These are phyloP conservation scores for Mucor irregularis DNA, from an alignment of 371 early-diverging fungal species.

Conservation along the genomic window DNA sequence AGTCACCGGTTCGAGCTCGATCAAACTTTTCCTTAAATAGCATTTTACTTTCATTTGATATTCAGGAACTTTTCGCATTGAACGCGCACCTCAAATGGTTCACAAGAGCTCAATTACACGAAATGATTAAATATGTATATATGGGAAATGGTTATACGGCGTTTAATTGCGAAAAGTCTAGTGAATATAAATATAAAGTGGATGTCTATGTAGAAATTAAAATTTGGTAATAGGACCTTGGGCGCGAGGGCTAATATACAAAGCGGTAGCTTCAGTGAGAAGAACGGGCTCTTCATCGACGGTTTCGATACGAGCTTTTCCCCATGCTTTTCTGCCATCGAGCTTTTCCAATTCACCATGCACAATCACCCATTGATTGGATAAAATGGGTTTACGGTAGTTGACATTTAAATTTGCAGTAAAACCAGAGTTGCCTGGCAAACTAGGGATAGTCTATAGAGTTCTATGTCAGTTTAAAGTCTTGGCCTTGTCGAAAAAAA, in stretches of 20 bases:
- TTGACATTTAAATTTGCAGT: slow-evolving; percentile 77
- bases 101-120: too few species aligned
- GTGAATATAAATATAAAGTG: too few species aligned
- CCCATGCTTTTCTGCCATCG: slow-evolving; percentile 75
- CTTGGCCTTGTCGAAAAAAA: neutral
- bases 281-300: slow-evolving; percentile 43
- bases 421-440: slow-evolving; percentile 70
- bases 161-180: too few species aligned
- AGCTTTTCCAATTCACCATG: slow-evolving; percentile 58
- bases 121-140: too few species aligned
- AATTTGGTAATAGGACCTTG: slow-evolving; percentile 25
- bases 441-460: slow-evolving; percentile 49
- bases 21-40: too few species aligned
- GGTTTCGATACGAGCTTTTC: slow-evolving; percentile 63
- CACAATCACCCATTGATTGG: slow-evolving; percentile 68
- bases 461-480: neutral
- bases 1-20: too few species aligned
- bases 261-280: slow-evolving; percentile 66
- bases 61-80: too few species aligned
- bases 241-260: slow-evolving; percentile 65
- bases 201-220: slow-evolving; percentile 1
- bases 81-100: too few species aligned
- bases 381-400: slow-evolving; percentile 70
- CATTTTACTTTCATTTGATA: too few species aligned
- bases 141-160: too few species aligned